Conservation (phyloP, 2,329 filamentous ascomycete genomes). For the Gnomoniopsis sp. region DNA sequence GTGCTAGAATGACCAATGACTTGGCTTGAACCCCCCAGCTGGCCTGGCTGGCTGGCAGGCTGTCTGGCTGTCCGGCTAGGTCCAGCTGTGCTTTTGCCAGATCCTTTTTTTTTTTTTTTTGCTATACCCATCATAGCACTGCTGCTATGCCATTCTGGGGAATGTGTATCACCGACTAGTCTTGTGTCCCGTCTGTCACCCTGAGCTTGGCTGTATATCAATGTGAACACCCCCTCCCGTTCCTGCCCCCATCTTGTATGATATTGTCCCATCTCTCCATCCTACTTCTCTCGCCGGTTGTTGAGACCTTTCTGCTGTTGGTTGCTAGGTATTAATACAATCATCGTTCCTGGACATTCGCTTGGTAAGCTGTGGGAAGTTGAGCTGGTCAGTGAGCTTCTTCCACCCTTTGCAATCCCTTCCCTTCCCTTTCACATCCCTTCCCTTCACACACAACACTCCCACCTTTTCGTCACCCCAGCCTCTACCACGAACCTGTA, state of each 20-base stretch:
- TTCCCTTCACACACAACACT: neutral
- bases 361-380: conserved; percentile 11
- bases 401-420: neutral
- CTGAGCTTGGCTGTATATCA: conserved; percentile 10
- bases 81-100: no score
- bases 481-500: neutral
- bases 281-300: neutral
- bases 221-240: neutral
- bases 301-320: neutral
- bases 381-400: neutral
- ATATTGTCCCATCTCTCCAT: neutral
- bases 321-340: neutral
- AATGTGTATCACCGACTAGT: conserved; percentile 3
- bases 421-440: no score
- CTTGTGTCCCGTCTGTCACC: neutral
- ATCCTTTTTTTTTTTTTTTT: no score
- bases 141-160: conserved; percentile 5
- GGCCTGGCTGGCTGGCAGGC: no score
- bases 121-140: neutral
- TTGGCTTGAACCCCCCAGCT: no score
- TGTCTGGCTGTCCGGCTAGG: no score
- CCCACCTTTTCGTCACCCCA: neutral
- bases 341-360: conserved; percentile 8
- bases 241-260: neutral
- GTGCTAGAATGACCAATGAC: no score